These are phyloP conservation scores for Corymbia citriodora DNA, from an alignment of 441 rosid species.

Conservation along the genomic window DNA sequence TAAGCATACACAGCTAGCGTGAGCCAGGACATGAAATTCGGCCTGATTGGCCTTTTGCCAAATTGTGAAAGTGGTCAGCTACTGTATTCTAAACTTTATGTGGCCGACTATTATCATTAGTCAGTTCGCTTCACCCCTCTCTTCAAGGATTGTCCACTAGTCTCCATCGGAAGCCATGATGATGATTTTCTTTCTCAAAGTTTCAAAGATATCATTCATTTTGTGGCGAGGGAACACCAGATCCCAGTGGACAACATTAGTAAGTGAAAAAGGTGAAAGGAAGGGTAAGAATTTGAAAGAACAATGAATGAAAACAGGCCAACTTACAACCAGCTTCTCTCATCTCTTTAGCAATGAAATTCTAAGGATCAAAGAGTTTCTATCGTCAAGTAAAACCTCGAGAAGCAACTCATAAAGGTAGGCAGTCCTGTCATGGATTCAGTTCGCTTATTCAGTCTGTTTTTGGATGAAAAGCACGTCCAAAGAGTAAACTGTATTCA, in stretches of 20 bases:
- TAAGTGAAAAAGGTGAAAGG: neutral
- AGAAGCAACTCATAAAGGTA: neutral
- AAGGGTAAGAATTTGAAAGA: neutral
- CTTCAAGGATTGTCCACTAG: neutral
- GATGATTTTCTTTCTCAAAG: neutral
- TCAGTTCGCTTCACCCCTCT: neutral
- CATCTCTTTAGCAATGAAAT: neutral
- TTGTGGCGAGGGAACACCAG: neutral
- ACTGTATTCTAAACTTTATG: neutral
- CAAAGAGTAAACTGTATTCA: neutral
- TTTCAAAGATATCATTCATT: neutral
- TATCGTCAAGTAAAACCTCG: neutral
- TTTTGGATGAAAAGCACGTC: neutral
- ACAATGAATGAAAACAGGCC: neutral
- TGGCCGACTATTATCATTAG: neutral
- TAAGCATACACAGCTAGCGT: neutral
- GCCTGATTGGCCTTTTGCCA: neutral
- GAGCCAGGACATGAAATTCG: neutral
- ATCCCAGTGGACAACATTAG: neutral
- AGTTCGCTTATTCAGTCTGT: neutral
- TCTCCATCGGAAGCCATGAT: neutral
- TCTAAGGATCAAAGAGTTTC: neutral
- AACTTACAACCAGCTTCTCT: neutral
- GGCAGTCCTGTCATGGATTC: neutral
- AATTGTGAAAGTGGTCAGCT: neutral